These are phyloP conservation scores for Leishmania tarentolae DNA, from an alignment of 208 protist genomes.

Conservation along the genomic window DNA sequence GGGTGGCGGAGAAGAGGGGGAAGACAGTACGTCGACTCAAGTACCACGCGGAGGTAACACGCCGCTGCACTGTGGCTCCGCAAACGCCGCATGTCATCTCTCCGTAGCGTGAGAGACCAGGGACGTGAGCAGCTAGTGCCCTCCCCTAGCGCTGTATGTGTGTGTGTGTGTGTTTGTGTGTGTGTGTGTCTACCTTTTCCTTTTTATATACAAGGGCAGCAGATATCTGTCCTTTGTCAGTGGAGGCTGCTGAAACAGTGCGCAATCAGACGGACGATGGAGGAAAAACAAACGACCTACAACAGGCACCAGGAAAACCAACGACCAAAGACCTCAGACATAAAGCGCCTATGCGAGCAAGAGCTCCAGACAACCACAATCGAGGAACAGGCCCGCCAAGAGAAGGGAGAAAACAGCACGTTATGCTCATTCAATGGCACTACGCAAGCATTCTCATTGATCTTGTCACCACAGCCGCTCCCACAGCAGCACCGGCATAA, in stretches of 20 bases:
- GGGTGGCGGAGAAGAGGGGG: background rate
- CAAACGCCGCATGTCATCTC: background rate
- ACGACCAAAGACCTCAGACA: background rate
- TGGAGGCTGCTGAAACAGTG: background rate
- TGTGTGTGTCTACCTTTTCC: background rate
- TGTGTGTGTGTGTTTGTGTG: background rate
- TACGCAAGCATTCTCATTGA: background rate
- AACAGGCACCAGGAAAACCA: background rate
- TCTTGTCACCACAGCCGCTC: background rate
- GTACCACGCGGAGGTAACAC: background rate
- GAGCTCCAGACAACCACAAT: background rate
- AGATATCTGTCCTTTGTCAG: background rate
- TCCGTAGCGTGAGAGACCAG: background rate
- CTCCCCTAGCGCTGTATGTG: background rate
- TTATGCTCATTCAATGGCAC: background rate
- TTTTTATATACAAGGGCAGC: background rate
- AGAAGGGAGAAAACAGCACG: background rate
- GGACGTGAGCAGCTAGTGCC: background rate
- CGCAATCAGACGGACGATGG: background rate
- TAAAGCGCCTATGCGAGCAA: background rate
- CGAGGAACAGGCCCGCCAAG: background rate
- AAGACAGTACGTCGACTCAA: background rate
- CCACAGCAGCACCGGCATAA: background rate
- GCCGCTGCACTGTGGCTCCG: background rate
- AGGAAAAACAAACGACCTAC: background rate